Percentiles rank a stretch among this genome's conserved stretches.
phyloP scores from a whole-genome alignment of 129 eudicot genomes.

The Chrysanthemum seticuspe region DNA sequence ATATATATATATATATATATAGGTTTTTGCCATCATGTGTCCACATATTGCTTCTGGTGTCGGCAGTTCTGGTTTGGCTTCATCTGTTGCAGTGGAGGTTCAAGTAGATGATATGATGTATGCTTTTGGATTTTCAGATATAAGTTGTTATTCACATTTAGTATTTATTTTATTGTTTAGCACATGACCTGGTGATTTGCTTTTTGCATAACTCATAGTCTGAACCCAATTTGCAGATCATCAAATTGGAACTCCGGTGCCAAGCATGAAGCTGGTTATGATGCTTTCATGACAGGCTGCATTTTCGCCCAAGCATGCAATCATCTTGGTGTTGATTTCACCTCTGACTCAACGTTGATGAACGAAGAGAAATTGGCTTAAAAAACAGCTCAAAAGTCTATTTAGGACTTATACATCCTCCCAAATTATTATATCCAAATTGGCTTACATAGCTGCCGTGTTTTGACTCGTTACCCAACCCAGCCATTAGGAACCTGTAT shows the following conservation, averaged over 20 bases:
- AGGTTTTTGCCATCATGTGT: slow-evolving; percentile 72
- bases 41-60: slow-evolving; percentile 62
- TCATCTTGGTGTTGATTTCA: slow-evolving; percentile 57
- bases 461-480: no score
- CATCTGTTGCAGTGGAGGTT: slow-evolving; percentile 73
- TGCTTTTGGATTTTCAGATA: neutral
- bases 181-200: neutral
- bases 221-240: slow-evolving; percentile 43
- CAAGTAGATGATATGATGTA: slow-evolving; percentile 96
- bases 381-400: no score
- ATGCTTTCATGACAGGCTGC: slow-evolving; percentile 97
- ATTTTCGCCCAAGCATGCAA: slow-evolving; percentile 85
- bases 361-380: slow-evolving; percentile 4
- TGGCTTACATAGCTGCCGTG: no score
- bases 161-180: neutral
- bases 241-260: slow-evolving; percentile 94
- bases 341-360: slow-evolving; percentile 19
- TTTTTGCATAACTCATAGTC: neutral
- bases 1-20: no score
- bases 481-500: no score
- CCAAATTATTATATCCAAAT: no score
- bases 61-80: slow-evolving; percentile 34
- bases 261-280: slow-evolving; percentile 96
- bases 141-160: neutral
- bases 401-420: no score